Evolutionary conservation across 2,329 filamentous ascomycete species (phyloP), one percentile per base, ranked within the genome.

Genomic region (Claviceps fusiformis): DNA sequence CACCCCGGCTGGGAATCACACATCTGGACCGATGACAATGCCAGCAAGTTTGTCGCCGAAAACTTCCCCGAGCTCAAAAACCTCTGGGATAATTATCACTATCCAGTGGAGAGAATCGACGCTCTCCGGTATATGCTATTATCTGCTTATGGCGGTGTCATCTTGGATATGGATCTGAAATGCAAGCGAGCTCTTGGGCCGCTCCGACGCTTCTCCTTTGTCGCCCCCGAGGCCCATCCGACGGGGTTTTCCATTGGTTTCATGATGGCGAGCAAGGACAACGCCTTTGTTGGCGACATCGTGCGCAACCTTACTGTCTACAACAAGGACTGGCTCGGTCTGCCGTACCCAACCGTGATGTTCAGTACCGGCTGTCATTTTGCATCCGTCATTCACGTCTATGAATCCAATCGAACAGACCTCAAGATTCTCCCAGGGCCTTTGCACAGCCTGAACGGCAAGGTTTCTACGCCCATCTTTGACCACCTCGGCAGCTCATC

Each of bases 61-160:
- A 58, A 56, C 17, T 62, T 62, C 41, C 60, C 60, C 45, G 55
- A 63, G 56, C 62, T 66, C 46, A 54, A 60, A 78, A 82, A 62
- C 7, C 56, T 60, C 44, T 62, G 60, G 60, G 55, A 61, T 37
- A 76, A 75, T 59, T 88, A 88, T 69, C 75, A 72, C 33, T 85
- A 83, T 63, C 82, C 82, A 2, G 86, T 89, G 54, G 82, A 87
- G 67, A 79, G 83, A 57, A 82, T 84, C 47, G 84, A 88, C 63
- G 75, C 83, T 10, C 84, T 88, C 58, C 76, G 85, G 51, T 89
- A 88, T 70, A 66, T 70, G 62, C 61, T 70, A 4, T 50, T 62
- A 13, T 61, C 60, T 46, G 59, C 70, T 68, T 61, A 68, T 68
- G 63, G 71, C 67, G 60, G 60, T 50, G 60, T 61, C 4, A 59